A percentile compares a stretch with the other conserved stretches of the same genome.
Evolutionary conservation across 352 stramenopile genomes (phyloP).

Genomic region (Globisporangium heterothallicum): DNA sequence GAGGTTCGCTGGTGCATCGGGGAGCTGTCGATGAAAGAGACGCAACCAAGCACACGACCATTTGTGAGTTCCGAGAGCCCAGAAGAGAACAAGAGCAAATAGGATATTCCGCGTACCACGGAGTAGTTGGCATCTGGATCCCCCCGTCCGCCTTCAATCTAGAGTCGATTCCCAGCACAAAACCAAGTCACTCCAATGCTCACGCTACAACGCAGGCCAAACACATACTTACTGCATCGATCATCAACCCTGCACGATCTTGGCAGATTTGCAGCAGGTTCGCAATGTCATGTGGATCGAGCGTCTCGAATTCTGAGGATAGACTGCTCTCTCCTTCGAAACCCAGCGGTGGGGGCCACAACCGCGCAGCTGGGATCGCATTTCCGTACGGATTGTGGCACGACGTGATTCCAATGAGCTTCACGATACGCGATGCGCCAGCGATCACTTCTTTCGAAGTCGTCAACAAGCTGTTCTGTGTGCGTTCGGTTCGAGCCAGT

Average conservation of each 20-base stretch:
- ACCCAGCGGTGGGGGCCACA: constrained; percentile 56
- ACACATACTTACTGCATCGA: constrained; percentile 53
- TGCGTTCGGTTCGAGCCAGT: constrained; percentile 55
- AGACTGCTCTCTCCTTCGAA: constrained; percentile 45
- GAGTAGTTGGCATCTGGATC: constrained; percentile 66
- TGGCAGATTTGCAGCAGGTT: constrained; percentile 70
- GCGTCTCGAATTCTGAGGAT: constrained; percentile 63
- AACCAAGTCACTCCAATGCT: neutral
- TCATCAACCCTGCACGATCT: constrained; percentile 58
- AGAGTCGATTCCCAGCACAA: constrained; percentile 2
- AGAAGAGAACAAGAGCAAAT: neutral
- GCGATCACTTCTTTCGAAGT: constrained; percentile 74
- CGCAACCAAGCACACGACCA: neutral
- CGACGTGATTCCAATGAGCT: constrained; percentile 70
- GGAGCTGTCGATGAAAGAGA: neutral
- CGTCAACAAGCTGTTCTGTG: constrained; percentile 56
- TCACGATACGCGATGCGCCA: constrained; percentile 59
- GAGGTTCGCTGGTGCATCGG: neutral
- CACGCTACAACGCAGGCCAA: constrained; percentile 2
- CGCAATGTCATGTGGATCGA: constrained; percentile 55
- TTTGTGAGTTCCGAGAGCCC: neutral
- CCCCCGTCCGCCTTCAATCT: constrained; percentile 62
- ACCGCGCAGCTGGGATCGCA: constrained; percentile 40
- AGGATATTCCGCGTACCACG: constrained; percentile 21
- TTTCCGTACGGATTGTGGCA: constrained; percentile 54